Base-by-base conservation (phyloP, 2,329 filamentous ascomycete genomes). In the Alternaria ventricosa region DNA sequence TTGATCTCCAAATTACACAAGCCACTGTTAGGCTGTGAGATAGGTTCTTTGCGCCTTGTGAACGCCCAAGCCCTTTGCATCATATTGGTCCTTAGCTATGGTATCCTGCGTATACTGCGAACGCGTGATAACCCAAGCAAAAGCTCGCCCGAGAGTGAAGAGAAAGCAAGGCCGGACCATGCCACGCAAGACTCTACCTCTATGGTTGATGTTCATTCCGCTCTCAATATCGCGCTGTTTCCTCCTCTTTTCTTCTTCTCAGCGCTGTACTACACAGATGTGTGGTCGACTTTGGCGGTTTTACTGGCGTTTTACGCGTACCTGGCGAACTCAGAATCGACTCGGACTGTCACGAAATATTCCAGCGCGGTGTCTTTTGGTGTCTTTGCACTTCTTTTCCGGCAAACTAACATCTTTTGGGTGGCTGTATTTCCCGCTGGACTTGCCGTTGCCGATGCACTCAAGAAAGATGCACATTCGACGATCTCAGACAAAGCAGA, bases 331-430 rank as follows among this genome's bases (percentile, higher is more conserved):
- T 45, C 44, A 2, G 41, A 55, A 55, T 25, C 41, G 66, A 66
- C 18, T 65, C 70, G 60, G 44, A 59, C 27, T 61, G 55, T 72
- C 20, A 15, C 65, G 27, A 53, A 68, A 25, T 62, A 64, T 4
- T 13, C 72, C 9, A 59, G 65, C 10, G 62, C 61, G 33, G 71
- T 79, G 9, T 64, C 92, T 0, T 77, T 90, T 6, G 94, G 94
- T 0, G 67, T 93, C 0, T 66, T 87, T 1, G 85, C 93, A 1
- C 84, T 99, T 20, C 82, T 87, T 3, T 96, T 97, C 84, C 87
- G 96, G 23, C 96, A 99, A 79, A 99, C 96, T 0, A 99, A 99
- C 73, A 91, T 98, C 60, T 97, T 99, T 77, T 99, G 96, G 96
- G 90, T 94, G 0, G 90, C 92, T 1, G 84, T 94, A 0, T 93